Evolutionary conservation across 225 moss, liverwort and hornwort species (phyloP).

Genomic region (Neckera pumila): DNA sequence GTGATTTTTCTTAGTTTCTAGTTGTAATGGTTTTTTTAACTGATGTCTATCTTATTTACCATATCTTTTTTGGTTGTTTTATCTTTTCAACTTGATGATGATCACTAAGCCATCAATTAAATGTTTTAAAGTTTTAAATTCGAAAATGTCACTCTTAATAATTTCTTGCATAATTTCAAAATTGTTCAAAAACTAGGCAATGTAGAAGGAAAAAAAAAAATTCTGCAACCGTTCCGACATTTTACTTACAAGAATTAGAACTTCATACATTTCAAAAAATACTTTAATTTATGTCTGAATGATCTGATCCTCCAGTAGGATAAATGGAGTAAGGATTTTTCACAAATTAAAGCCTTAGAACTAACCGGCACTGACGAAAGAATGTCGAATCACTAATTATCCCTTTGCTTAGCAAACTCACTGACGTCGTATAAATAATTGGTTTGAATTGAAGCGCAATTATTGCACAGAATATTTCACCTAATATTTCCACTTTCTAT

Average conservation of each 20-base stretch:
- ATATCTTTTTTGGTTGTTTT: rapidly evolving
- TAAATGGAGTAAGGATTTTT: too few relatives aligned
- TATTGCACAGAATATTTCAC: neutral
- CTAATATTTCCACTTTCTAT: neutral
- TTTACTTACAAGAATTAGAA: too few relatives aligned
- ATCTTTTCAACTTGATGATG: neutral
- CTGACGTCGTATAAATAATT: neutral
- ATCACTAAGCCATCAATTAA: neutral
- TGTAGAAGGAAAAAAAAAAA: rapidly evolving
- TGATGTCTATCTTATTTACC: neutral
- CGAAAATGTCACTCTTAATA: neutral
- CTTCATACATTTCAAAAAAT: too few relatives aligned
- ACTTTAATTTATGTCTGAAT: too few relatives aligned
- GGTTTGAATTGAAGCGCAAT: neutral
- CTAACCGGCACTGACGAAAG: neutral
- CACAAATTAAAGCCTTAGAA: neutral
- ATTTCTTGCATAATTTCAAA: too few relatives aligned
- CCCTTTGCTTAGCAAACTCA: neutral
- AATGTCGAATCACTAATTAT: neutral
- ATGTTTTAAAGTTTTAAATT: neutral
- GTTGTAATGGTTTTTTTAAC: neutral
- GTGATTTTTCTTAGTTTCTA: neutral
- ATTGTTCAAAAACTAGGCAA: neutral
- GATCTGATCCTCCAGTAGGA: too few relatives aligned
- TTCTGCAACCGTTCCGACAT: neutral